Percentiles rank a stretch among this genome's conserved stretches.
phyloP scores from a whole-genome alignment of 2,329 filamentous ascomycete species.

The Phaeomoniella chlamydospora region DNA sequence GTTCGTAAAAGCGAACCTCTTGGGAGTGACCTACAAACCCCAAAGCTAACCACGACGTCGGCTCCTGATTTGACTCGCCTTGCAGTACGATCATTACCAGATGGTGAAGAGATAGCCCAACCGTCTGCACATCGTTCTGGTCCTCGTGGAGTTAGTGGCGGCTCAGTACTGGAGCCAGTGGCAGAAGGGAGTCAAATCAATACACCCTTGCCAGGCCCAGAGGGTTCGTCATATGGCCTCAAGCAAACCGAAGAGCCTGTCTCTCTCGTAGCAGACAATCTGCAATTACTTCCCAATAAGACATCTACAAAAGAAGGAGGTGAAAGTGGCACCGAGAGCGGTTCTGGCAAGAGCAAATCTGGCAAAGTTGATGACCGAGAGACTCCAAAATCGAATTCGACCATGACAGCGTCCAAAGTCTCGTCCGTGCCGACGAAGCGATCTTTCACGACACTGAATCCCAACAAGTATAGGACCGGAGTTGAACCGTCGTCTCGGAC shows the following conservation, averaged over 20 bases:
- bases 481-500: conserved; percentile 62
- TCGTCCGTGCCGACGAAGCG: conserved; percentile 45
- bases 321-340: conserved; percentile 47
- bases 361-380: conserved; percentile 18
- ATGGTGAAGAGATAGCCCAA: conserved; percentile 23
- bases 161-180: conserved; percentile 68
- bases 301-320: conserved; percentile 29
- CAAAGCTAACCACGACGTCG: conserved; percentile 3
- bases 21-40: neutral
- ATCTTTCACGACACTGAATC: conserved; percentile 52
- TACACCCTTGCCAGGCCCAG: conserved; percentile 38
- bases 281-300: conserved; percentile 15
- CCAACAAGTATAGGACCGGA: conserved; percentile 49
- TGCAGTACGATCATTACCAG: conserved; percentile 6
- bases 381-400: conserved; percentile 16
- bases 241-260: neutral
- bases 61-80: conserved; percentile 7
- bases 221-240: neutral
- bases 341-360: conserved; percentile 22
- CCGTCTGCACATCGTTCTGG: conserved; percentile 38
- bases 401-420: conserved; percentile 28
- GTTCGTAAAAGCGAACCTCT: neutral
- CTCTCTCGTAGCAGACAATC: neutral
- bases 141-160: conserved; percentile 43
- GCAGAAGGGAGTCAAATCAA: conserved; percentile 73